Conservation (phyloP, 2,329 filamentous ascomycete genomes). For the Amesomyces nigricolor region DNA sequence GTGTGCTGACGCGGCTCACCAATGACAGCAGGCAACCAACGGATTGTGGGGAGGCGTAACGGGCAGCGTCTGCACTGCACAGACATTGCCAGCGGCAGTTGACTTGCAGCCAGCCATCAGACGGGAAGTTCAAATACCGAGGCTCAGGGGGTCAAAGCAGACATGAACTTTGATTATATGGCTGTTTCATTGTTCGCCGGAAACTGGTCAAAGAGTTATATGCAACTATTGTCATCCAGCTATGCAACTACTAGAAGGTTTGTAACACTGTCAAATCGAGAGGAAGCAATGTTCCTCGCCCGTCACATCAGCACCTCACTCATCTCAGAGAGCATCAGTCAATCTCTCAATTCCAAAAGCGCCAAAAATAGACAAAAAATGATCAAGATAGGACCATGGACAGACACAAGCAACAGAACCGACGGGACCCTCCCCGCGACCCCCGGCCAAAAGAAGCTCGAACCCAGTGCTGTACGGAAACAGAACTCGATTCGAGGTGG, state of each 20-base stretch:
- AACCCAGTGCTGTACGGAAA: not conserved
- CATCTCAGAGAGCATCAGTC: not conserved
- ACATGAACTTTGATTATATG: too few relatives aligned
- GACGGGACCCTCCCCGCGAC: not conserved
- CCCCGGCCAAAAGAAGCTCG: not conserved
- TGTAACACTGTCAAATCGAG: too few relatives aligned
- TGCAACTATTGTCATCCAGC: too few relatives aligned
- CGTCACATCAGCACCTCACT: not conserved
- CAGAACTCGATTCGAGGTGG: not conserved
- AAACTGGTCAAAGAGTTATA: not conserved
- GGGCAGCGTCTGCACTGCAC: not conserved
- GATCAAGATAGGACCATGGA: not conserved
- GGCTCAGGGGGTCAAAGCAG: too few relatives aligned
- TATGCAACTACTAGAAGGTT: too few relatives aligned
- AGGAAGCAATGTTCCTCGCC: too few relatives aligned
- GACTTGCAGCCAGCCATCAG: not conserved
- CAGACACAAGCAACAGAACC: not conserved
- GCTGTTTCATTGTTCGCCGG: not conserved
- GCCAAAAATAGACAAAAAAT: not conserved
- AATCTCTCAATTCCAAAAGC: not conserved
- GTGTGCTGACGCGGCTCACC: constrained; percentile 21
- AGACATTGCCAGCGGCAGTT: not conserved
- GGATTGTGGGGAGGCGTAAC: not conserved
- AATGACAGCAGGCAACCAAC: constrained; percentile 13
- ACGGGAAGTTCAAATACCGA: not conserved